Percentiles rank a stretch among this genome's conserved stretches.
These are phyloP conservation scores for Corymbia maculata DNA, from an alignment of 345 rosid genomes.

Conservation along the genomic window DNA sequence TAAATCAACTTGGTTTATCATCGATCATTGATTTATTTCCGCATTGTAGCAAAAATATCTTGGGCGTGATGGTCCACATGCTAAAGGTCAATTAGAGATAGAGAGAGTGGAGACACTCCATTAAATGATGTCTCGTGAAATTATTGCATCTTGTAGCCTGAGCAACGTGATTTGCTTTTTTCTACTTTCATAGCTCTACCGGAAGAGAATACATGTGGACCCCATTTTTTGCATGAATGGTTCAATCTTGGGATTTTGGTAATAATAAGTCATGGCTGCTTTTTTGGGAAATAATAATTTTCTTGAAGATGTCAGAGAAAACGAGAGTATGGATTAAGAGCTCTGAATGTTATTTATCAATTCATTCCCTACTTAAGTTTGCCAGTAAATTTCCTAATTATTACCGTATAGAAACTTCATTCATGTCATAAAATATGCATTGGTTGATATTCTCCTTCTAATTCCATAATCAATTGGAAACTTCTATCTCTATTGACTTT, in stretches of 20 bases:
- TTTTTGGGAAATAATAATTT: not conserved
- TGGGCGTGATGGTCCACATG: rapidly evolving
- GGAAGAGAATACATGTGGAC: not conserved
- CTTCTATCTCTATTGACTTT: no score
- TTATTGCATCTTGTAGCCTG: no score
- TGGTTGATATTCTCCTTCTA: no score
- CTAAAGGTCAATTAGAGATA: not conserved
- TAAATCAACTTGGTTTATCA: no score
- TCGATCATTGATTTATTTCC: not conserved
- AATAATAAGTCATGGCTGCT: not conserved
- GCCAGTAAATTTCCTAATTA: no score
- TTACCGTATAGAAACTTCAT: no score
- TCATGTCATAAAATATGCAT: no score
- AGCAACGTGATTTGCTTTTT: not conserved
- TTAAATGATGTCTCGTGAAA: not conserved
- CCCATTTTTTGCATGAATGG: not conserved
- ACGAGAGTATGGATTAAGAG: not conserved
- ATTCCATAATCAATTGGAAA: no score
- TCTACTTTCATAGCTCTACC: not conserved
- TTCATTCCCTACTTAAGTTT: no score
- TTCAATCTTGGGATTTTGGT: not conserved
- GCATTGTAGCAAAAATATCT: not conserved
- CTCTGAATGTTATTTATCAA: no score
- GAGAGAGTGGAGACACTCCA: not conserved
- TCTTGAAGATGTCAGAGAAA: not conserved